phyloP scores from a whole-genome alignment of 352 stramenopile genomes.

The Phytophthora crassamura region DNA sequence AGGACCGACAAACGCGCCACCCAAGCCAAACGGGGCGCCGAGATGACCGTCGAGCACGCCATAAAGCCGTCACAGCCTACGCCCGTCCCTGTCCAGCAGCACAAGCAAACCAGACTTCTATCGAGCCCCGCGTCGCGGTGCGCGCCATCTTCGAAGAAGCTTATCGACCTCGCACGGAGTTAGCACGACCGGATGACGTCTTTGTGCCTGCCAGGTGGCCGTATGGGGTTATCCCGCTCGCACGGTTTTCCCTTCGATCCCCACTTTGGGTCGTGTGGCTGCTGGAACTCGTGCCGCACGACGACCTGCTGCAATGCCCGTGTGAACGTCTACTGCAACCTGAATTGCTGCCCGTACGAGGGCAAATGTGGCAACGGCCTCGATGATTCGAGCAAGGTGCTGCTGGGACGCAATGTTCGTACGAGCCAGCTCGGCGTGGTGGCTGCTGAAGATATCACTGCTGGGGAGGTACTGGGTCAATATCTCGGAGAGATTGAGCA shows the following conservation, averaged over 20 bases:
- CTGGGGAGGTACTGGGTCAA: conserved; percentile 7
- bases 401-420: not conserved
- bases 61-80: not conserved
- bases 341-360: conserved; percentile 12
- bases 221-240: not conserved
- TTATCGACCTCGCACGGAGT: too few relatives aligned
- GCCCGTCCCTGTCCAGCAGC: too few relatives aligned
- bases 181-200: not conserved
- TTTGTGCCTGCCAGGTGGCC: conserved; percentile 5
- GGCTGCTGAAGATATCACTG: not conserved
- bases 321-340: conserved; percentile 12
- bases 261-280: conserved; percentile 9
- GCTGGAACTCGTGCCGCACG: not conserved
- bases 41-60: not conserved
- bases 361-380: conserved; percentile 16
- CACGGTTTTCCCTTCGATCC: conserved; percentile 2
- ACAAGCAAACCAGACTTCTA: too few relatives aligned
- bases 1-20: not conserved
- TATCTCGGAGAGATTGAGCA: conserved; percentile 15
- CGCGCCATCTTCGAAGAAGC: too few relatives aligned
- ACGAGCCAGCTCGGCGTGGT: conserved; percentile 1
- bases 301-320: not conserved
- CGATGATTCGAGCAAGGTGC: not conserved
- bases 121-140: too few relatives aligned
- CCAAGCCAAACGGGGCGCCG: too few relatives aligned